Evolutionary conservation across 352 stramenopile species (phyloP), one percentile per base, ranked within the genome.

Genomic region (Globisporangium echinulatum): DNA sequence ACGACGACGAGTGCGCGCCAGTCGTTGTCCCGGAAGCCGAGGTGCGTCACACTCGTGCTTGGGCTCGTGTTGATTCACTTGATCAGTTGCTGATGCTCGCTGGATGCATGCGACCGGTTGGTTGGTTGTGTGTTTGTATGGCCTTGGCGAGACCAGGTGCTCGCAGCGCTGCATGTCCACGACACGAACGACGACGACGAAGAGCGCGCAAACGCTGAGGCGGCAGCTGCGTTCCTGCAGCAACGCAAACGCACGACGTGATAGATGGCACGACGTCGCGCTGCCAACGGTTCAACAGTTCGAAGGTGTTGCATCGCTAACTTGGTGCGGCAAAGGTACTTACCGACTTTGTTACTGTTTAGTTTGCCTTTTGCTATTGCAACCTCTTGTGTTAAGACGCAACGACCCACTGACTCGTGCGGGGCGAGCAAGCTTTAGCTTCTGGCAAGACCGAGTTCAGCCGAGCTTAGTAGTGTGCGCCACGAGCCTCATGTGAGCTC

Each of bases 1-100:
- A 56, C 33, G 72, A 75, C 36, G 77, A 85, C 19, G 74, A 83
- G 57, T 78, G 78, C n/a, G 68, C 74, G 10, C 74, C 77, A 4
- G 77, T 85, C 4, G 53, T 83, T 43, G 73, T 85, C 44, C 37
- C 65, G 2, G 49, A 64, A 11, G 58, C 75, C 50, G 75, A 81
- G 71, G 73, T 85, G 54, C 48, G 58, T n/a, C 9, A 49, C 10
- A 6, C 5, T n/a, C 14, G 6, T 17, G 39, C 4, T 37, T 11
- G 25, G 2, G 25, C 25, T 25, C 1, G 25, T 25, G 25, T 25
- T 1, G 25, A 25, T 25, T 2, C 25, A 25, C 25, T 14, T 25
- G n/a, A 49, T 13, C 14, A 39, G 48, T 46, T 52, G 33, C 19
- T 11, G 14, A 7, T 15, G 13, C 52, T 43, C 53, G 55, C 14